These are phyloP conservation scores for Leccinellum luteum DNA, from an alignment of 768 basidiomycete genomes.

Conservation along the genomic window DNA sequence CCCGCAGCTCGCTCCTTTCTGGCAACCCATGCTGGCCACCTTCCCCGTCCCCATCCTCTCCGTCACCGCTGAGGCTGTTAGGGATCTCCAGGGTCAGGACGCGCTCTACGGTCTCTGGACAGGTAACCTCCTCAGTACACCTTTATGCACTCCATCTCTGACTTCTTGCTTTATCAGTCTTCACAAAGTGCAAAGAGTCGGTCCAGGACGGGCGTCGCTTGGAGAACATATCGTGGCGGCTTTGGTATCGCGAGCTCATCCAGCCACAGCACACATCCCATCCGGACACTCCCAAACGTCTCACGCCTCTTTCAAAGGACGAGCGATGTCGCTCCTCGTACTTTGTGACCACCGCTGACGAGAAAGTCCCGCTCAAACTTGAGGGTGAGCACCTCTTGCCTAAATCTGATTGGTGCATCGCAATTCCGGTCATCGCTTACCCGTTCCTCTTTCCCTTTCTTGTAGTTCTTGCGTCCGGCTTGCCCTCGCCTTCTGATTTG, in stretches of 20 bases:
- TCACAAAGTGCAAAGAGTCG: conserved; percentile 79
- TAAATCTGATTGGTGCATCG: conserved; percentile 10
- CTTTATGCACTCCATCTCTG: neutral
- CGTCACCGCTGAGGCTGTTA: conserved; percentile 62
- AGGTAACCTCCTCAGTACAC: conserved; percentile 37
- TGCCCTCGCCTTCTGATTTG: conserved; percentile 30
- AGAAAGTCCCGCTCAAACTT: conserved; percentile 13
- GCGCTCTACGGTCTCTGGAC: conserved; percentile 68
- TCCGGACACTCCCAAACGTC: conserved; percentile 29
- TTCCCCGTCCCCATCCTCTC: conserved; percentile 68
- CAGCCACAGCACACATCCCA: conserved; percentile 29
- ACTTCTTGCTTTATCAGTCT: conserved; percentile 47
- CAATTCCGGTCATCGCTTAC: conserved; percentile 15
- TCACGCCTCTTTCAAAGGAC: conserved; percentile 2
- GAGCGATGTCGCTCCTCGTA: conserved; percentile 24
- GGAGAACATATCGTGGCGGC: conserved; percentile 86
- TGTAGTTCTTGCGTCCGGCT: conserved; percentile 23
- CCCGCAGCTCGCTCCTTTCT: conserved; percentile 9
- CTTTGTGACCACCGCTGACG: conserved; percentile 24
- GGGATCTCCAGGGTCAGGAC: conserved; percentile 65
- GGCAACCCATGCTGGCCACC: conserved; percentile 41
- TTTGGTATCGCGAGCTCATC: conserved; percentile 71
- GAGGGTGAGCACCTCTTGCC: conserved; percentile 15
- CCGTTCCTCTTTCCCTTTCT: conserved; percentile 16
- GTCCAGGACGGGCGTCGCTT: conserved; percentile 77